Conservation (phyloP, 345 rosid species). For the Lepidium africanum region DNA sequence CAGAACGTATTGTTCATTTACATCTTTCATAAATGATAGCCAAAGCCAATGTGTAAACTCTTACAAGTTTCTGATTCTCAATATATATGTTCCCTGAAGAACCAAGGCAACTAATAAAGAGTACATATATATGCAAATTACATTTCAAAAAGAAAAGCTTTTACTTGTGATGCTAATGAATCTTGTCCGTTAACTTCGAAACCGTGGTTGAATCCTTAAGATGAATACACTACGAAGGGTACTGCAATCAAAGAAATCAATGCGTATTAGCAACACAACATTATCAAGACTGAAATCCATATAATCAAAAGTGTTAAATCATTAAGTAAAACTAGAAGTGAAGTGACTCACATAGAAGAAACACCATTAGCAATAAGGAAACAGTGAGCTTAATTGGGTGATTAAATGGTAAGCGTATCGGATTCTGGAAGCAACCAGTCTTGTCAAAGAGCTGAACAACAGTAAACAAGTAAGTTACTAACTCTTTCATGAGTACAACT, state of each 20-base stretch:
- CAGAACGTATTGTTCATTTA: too few species aligned
- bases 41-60: too few species aligned
- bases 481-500: background rate
- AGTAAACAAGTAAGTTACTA: background rate
- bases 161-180: background rate
- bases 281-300: background rate
- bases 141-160: background rate
- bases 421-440: conserved; percentile 41
- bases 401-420: conserved; percentile 24
- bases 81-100: too few species aligned
- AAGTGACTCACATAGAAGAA: conserved; percentile 58
- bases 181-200: conserved; percentile 4
- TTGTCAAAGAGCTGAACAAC: conserved; percentile 36
- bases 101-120: background rate
- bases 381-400: conserved; percentile 61
- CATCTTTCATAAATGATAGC: too few species aligned
- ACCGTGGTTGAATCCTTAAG: conserved; percentile 31
- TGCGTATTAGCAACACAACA: background rate
- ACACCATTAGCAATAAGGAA: conserved; percentile 59
- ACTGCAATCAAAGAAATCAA: conserved; percentile 32
- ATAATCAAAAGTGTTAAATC: background rate
- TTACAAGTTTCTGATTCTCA: too few species aligned
- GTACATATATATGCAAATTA: background rate
- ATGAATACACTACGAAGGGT: conserved; percentile 57
- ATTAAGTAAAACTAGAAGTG: too few species aligned